Base-by-base conservation (phyloP, 257 asterid genomes). In the Orobanche coerulescens region DNA sequence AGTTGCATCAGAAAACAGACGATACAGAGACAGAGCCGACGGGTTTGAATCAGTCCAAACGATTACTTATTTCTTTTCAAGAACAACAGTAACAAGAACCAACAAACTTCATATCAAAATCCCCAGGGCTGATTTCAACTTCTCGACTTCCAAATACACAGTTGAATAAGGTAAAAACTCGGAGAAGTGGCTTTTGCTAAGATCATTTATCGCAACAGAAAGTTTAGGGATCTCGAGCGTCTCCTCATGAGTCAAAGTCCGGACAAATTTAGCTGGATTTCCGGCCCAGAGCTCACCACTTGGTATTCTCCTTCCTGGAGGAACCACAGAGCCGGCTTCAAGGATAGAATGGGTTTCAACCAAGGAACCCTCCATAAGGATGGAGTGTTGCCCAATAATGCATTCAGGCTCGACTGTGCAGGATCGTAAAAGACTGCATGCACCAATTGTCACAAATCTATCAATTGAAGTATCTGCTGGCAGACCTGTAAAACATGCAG, bases 241-340 rank as follows among this genome's bases (percentile, higher is more conserved):
- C 79, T 92, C 98, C 69, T 92, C 97, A 20, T 84, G 89, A 28
- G 94, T 84, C 77, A 88, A 74, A 37, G 83, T 70, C 78, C 97
- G 73, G 46, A 92, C 95, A 63, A 86, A 92, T 68, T 85, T 88
- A 39, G 97, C 97, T 0, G 98, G 98, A 76, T 88, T 92, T 50
- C 96, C 97, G 0, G 96, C 83, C 98, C 98, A 91, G 40, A 91
- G 94, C 74, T 91, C 98, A 36, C 98, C 96, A 18, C 71, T 81
- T 3, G 98, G 98, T 62, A 88, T 91, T 78, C 98, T 83, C 73
- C 98, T 76, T 11, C 97, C 98, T 0, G 97, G 98, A 34, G 97
- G 95, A 66, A 88, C 81, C 43, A 86, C 98, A 0, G 96, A 86
- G 24, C 98, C 97, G 0, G 96, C 96, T 74, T 92, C 98, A 4